These are phyloP conservation scores for Acidiella bohemica DNA, from an alignment of 495 filamentous ascomycete species.

Conservation along the genomic window DNA sequence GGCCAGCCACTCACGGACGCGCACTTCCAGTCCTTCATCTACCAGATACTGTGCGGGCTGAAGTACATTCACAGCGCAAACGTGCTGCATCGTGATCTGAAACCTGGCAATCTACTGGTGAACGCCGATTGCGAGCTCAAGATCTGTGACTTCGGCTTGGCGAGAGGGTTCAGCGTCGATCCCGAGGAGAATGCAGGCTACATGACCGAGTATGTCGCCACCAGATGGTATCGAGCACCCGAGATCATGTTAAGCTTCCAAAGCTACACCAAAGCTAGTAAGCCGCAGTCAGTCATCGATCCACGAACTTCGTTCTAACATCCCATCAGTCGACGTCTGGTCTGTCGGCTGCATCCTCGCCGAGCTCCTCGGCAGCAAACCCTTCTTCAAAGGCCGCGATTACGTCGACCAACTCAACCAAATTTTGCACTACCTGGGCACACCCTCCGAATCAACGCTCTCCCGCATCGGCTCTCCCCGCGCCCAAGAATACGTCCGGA, in stretches of 20 bases:
- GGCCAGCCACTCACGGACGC: conserved; percentile 97
- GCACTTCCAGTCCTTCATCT: conserved; percentile 99
- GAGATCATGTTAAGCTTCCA: conserved; percentile 99
- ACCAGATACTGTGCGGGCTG: conserved; percentile 93
- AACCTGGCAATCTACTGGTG: conserved; percentile 89
- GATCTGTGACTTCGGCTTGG: conserved; percentile 95
- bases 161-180: conserved; percentile 79
- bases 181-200: conserved; percentile 95
- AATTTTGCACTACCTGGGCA: conserved; percentile 95
- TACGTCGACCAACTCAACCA: conserved; percentile 99
- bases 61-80: conserved; percentile 99
- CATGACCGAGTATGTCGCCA: conserved; percentile 99
- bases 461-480: conserved; percentile 88
- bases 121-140: conserved; percentile 99
- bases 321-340: conserved; percentile 77
- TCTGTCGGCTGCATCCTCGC: conserved; percentile 97
- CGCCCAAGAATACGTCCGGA: conserved; percentile 96
- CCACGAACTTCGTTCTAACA: conserved; percentile 14
- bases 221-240: conserved; percentile 95
- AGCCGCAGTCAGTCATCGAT: conserved; percentile 14
- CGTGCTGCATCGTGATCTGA: conserved; percentile 92
- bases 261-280: conserved; percentile 95
- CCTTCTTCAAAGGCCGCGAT: conserved; percentile 98
- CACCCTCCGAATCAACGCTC: conserved; percentile 88
- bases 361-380: conserved; percentile 86